Base-by-base conservation (phyloP, 2,329 filamentous ascomycete species). In the Hymenotorrendiella dingleyae region DNA sequence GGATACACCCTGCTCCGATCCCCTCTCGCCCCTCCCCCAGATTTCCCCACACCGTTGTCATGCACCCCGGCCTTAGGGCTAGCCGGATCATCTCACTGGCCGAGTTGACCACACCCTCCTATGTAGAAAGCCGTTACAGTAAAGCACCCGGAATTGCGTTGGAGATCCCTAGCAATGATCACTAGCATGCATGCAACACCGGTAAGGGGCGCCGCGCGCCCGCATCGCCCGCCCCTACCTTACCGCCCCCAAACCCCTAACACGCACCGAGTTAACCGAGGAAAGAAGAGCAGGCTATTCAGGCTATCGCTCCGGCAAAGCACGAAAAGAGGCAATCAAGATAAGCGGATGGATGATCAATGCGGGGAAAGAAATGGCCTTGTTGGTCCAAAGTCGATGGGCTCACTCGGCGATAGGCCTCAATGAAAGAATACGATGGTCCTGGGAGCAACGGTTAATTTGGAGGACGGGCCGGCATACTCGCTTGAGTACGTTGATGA, bases 61-160 rank as follows among this genome's bases (percentile, higher is more conserved):
- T 30, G 28, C 28, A 30, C 12, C 28, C n/a, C n/a, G n/a, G n/a
- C n/a, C n/a, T n/a, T n/a, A n/a, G n/a, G n/a, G n/a, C n/a, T n/a
- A n/a, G n/a, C n/a, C 36, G 37, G 45, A 43, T 44, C 37, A 44
- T 43, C 39, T 42, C 36, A 17, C 32, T 41, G 24, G 36, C 37
- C 41, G n/a, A n/a, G n/a, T n/a, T n/a, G n/a, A n/a, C n/a, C n/a
- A n/a, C n/a, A n/a, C n/a, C n/a, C n/a, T n/a, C n/a, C n/a, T n/a
- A n/a, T n/a, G n/a, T n/a, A n/a, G n/a, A n/a, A n/a, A n/a, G n/a
- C n/a, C n/a, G n/a, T n/a, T n/a, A n/a, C n/a, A n/a, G n/a, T n/a
- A n/a, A n/a, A n/a, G n/a, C n/a, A n/a, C n/a, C n/a, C n/a, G n/a
- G n/a, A n/a, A 29, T 29, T 14, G 16, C 27, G 12, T 29, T 29